phyloP scores from a whole-genome alignment of 768 basidiomycete genomes.

The Serendipita sp. region DNA sequence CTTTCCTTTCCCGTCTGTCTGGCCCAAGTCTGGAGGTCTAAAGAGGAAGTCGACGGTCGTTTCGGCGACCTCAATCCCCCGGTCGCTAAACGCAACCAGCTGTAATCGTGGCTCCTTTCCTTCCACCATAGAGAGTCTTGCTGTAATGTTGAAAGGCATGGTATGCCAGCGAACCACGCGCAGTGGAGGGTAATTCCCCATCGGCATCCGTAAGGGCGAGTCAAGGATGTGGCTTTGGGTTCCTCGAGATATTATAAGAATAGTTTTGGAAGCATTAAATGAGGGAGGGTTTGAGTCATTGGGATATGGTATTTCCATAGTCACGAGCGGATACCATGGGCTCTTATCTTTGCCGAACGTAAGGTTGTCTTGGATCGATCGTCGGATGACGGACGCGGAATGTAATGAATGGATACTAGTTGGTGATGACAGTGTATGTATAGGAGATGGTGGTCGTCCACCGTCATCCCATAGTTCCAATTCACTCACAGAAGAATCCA shows the following conservation, averaged over 20 bases:
- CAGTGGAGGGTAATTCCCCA: constrained; percentile 34
- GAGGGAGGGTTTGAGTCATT: constrained; percentile 10
- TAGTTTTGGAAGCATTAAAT: constrained; percentile 23
- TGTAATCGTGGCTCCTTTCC: constrained; percentile 38
- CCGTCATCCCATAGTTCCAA: constrained; percentile 34
- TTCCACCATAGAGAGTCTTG: constrained; percentile 32
- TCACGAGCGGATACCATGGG: constrained; percentile 35
- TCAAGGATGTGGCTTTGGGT: constrained; percentile 51
- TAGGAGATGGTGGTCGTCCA: background rate
- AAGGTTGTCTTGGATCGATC: constrained; percentile 27
- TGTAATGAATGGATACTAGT: constrained; percentile 15
- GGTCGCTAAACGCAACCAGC: constrained; percentile 49
- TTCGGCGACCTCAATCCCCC: constrained; percentile 64
- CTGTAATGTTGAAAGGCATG: constrained; percentile 36
- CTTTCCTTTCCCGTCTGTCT: constrained; percentile 11
- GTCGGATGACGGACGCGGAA: constrained; percentile 24
- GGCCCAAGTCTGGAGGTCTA: constrained; percentile 31
- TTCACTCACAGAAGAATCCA: constrained; percentile 68
- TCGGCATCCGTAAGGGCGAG: constrained; percentile 44
- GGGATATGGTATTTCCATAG: constrained; percentile 31
- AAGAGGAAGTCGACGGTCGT: constrained; percentile 15
- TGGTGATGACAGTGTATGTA: constrained; percentile 14
- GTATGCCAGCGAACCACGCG: constrained; percentile 41
- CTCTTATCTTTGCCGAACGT: constrained; percentile 26
- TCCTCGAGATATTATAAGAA: constrained; percentile 56